Evolutionary conservation across 2,329 filamentous ascomycete genomes (phyloP), one percentile per base, ranked within the genome.

Genomic region (Xylariaceae sp.): DNA sequence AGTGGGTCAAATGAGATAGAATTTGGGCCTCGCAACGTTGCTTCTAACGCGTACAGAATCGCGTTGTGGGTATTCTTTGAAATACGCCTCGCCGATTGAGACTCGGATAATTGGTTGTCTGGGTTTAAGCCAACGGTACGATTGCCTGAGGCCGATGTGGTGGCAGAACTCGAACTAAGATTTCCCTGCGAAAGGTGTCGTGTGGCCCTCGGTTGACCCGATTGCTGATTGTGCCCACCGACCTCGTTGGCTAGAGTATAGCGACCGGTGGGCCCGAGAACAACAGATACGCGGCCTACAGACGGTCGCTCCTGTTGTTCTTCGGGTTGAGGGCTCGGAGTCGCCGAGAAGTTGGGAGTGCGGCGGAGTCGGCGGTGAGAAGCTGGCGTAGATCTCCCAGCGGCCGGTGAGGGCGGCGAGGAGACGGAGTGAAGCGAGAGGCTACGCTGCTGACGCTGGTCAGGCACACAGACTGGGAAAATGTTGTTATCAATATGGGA

Each of bases 31-130:
- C 92, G 88, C 66, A 97, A 82, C 44, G 90, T 91, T 78, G 95
- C 91, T 78, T 97, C 92, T 59, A 97, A 84, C 44, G 92, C 86
- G 79, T 89, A 97, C 68, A 96, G 87, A 72, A 99, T 92, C 44
- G 94, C 93, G 73, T 89, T 90, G 65, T 90, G 89, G 51, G 91
- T 96, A 65, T 89, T 86, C 67, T 85, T 88, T 52, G 92, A 96
- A 73, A 97, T 87, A 69, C 85, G 86, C 62, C 81, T 73, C 56
- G 76, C 75, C 5, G 78, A 77, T 63, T 82, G 79, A 48, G 77
- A 73, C 56, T 76, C 72, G 54, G 73, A 69, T 61, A 65, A 72
- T 57, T 73, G 66, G 57, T 68, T 61, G 62, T 70, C 68, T 37
- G 70, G 67, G 61, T 72, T 73, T 61, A 70, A 68, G 53, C 61